These are phyloP conservation scores for Fusarium tricinctum DNA, from an alignment of 2,329 filamentous ascomycete genomes.

Conservation along the genomic window DNA sequence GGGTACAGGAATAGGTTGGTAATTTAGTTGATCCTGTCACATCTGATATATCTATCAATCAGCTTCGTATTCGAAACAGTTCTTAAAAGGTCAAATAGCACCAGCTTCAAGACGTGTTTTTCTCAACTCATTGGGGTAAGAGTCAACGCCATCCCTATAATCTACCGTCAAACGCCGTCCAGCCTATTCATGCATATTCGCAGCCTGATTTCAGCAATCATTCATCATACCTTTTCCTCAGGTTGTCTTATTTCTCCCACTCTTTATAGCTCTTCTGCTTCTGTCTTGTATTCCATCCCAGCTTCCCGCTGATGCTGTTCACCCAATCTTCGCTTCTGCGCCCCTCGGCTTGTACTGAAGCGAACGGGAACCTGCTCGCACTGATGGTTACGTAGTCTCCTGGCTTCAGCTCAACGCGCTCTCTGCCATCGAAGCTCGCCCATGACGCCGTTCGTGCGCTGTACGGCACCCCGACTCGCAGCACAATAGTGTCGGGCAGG, in stretches of 20 bases:
- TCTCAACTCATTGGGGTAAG: slow-evolving; percentile 1
- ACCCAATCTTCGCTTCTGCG: slow-evolving; percentile 83
- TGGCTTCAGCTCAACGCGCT: slow-evolving; percentile 82
- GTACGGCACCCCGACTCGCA: slow-evolving; percentile 94
- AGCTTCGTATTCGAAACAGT: background rate
- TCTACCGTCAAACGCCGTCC: slow-evolving; percentile 17
- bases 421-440: slow-evolving; percentile 97
- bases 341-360: slow-evolving; percentile 78
- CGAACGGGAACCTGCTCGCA: slow-evolving; percentile 84
- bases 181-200: slow-evolving; percentile 1
- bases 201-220: background rate
- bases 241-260: slow-evolving; percentile 57
- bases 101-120: background rate
- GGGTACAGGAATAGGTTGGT: background rate
- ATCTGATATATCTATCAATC: background rate
- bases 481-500: slow-evolving; percentile 93
- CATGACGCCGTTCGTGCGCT: slow-evolving; percentile 89
- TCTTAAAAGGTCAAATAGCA: background rate
- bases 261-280: slow-evolving; percentile 75
- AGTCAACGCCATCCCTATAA: slow-evolving; percentile 4
- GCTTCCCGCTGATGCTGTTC: slow-evolving; percentile 81
- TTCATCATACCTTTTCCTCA: background rate
- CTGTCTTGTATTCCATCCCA: slow-evolving; percentile 86
- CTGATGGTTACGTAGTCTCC: slow-evolving; percentile 90
- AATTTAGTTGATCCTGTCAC: background rate